These are phyloP conservation scores for Gossypium davidsonii DNA, from an alignment of 441 rosid species.

Conservation along the genomic window DNA sequence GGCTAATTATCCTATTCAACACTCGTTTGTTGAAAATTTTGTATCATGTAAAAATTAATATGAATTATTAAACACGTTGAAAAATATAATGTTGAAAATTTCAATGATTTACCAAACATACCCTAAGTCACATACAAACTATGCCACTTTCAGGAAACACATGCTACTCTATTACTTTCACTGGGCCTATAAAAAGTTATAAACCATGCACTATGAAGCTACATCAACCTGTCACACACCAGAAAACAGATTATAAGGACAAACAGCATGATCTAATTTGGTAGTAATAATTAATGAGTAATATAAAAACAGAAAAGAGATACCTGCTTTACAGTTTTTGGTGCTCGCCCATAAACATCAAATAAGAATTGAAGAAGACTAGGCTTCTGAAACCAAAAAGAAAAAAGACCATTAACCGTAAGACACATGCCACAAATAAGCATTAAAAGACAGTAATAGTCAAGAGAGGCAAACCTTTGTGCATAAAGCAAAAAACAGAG, in stretches of 20 bases:
- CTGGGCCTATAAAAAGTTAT: background rate
- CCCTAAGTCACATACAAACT: background rate
- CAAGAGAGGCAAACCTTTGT: slow-evolving; percentile 56
- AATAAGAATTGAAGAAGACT: slow-evolving; percentile 78
- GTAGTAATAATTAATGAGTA: background rate
- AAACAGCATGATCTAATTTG: background rate
- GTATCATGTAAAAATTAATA: too few species aligned
- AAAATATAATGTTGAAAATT: too few species aligned
- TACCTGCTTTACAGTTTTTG: slow-evolving; percentile 88
- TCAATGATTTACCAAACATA: too few species aligned
- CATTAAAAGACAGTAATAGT: slow-evolving; percentile 4
- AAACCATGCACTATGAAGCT: background rate
- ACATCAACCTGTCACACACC: background rate
- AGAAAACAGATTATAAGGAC: background rate
- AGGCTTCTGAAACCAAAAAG: slow-evolving; percentile 60
- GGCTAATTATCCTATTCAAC: too few species aligned
- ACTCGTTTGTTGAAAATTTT: too few species aligned
- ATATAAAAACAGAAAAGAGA: slow-evolving; percentile 12
- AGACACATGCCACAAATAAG: background rate
- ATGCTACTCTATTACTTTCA: background rate
- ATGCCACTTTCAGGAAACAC: background rate
- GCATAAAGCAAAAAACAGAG: slow-evolving; percentile 91
- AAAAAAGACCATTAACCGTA: slow-evolving; percentile 20
- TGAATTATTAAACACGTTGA: too few species aligned
- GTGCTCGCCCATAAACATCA: slow-evolving; percentile 70